phyloP scores from a whole-genome alignment of 306 rosid species.

The Begonia fuchsioides region DNA sequence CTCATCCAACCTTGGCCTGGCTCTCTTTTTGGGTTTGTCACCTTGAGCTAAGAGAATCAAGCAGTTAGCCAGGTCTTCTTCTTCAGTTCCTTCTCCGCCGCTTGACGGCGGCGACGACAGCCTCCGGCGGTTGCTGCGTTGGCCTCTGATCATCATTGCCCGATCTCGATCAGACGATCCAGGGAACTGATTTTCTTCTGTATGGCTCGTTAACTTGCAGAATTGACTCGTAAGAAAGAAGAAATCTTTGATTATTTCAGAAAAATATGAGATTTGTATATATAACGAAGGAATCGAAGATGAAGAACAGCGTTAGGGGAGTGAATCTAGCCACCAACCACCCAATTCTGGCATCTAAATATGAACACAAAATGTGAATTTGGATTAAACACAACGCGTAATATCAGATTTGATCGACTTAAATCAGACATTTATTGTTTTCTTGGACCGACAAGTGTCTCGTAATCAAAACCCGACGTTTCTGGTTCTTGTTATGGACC shows the following conservation, averaged over 20 bases:
- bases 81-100: conserved; percentile 25
- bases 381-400: too few relatives aligned
- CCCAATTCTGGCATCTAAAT: conserved; percentile 13
- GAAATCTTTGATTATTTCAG: neutral
- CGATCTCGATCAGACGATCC: conserved; percentile 15
- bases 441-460: too few relatives aligned
- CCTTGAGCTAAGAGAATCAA: conserved; percentile 80
- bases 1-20: conserved; percentile 10
- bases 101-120: neutral
- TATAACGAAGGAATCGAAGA: too few relatives aligned
- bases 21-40: conserved; percentile 11
- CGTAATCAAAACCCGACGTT: too few relatives aligned
- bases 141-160: conserved; percentile 32
- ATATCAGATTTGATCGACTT: too few relatives aligned
- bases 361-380: too few relatives aligned
- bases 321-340: conserved; percentile 9
- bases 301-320: neutral
- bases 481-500: too few relatives aligned
- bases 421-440: too few relatives aligned
- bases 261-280: conserved; percentile 7
- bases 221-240: neutral
- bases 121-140: conserved; percentile 24
- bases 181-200: conserved; percentile 16
- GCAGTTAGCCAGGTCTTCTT: conserved; percentile 92
- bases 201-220: conserved; percentile 27